Base-by-base conservation (phyloP, 2,329 filamentous ascomycete genomes). In the Talaromyces sp. region DNA sequence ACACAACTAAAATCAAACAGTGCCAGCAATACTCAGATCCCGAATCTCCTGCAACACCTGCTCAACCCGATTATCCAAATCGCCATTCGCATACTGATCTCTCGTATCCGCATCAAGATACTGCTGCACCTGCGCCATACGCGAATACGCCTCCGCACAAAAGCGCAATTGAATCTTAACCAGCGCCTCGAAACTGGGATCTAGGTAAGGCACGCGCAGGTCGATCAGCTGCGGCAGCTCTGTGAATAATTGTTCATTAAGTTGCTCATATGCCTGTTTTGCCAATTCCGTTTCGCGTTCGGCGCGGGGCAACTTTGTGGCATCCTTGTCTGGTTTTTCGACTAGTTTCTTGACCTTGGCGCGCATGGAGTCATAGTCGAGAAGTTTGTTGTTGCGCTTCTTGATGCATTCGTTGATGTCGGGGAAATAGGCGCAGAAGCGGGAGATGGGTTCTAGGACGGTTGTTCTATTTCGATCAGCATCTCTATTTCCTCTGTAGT, bases 381-480 rank as follows among this genome's bases (percentile, higher is more conserved):
- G 91, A 65, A 98, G 90, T 80, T 99, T 99, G 86, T 99, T 91
- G 74, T 96, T 91, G 73, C 96, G 92, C 83, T 99, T 99, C 83
- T 98, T 99, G 80, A 99, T 97, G 80, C 94, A 97, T 82, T 97
- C 93, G 80, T 99, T 99, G 75, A 99, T 93, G 78, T 99, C 95
- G 39, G 95, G 94, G 79, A 99, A 99, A 82, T 99, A 99, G 70
- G 92, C 92, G 82, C 94, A 98, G 83, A 98, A 99, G 69, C 93
- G 88, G 69, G 90, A 90, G 76, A 99, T 99, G 49, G 95, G 95
- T 72, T 99, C 95, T 57, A 99, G 86, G 33, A 99, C 95, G 6
- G 95, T 98, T 50, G 91, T 90, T 79, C 91, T 90, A 70, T 63
- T 24, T 19, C 7, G 14, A 45, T 62, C 6, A 59, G 62, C 39